Evolutionary conservation across 2,329 filamentous ascomycete genomes (phyloP).

Genomic region (Colletotrichum sp.): DNA sequence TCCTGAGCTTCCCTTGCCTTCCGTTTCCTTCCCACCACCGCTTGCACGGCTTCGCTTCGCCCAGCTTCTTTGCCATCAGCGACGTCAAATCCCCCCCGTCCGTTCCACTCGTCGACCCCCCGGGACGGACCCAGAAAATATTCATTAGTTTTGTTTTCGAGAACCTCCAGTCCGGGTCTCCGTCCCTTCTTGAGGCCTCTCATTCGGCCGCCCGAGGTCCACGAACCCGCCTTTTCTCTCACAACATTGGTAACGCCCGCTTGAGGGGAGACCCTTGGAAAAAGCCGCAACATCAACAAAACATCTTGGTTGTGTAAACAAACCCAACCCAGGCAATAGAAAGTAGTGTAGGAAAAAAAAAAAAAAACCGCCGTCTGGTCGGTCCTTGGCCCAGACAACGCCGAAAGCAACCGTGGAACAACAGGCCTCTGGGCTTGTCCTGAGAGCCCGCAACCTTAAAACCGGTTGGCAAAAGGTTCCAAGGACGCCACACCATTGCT

Average conservation of each 20-base stretch:
- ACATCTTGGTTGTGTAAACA: slow-evolving; percentile 10
- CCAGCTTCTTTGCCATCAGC: slow-evolving; percentile 14
- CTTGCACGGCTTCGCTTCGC: slow-evolving; percentile 7
- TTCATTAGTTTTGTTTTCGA: slow-evolving; percentile 7
- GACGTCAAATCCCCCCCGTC: slow-evolving; percentile 14
- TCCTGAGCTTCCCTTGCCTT: not conserved
- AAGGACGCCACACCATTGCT: slow-evolving; percentile 16
- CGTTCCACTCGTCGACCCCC: slow-evolving; percentile 8
- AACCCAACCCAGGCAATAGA: not conserved
- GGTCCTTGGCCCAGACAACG: slow-evolving; percentile 1
- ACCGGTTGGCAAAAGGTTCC: not conserved
- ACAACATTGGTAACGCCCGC: not conserved
- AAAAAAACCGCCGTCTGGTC: not conserved
- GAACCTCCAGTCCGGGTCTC: not conserved
- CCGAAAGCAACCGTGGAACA: slow-evolving; percentile 16
- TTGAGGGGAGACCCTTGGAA: not conserved
- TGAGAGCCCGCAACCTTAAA: slow-evolving; percentile 18
- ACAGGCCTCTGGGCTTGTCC: slow-evolving; percentile 2
- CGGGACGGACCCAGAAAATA: slow-evolving; percentile 14
- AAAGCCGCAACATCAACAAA: slow-evolving; percentile 20
- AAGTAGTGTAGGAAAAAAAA: not conserved
- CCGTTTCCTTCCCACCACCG: not conserved
- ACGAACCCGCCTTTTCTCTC: slow-evolving; percentile 13
- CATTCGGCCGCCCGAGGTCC: slow-evolving; percentile 15
- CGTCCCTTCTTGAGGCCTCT: slow-evolving; percentile 1